Conservation (phyloP, 495 filamentous ascomycete genomes). For the Evernia prunastri region DNA sequence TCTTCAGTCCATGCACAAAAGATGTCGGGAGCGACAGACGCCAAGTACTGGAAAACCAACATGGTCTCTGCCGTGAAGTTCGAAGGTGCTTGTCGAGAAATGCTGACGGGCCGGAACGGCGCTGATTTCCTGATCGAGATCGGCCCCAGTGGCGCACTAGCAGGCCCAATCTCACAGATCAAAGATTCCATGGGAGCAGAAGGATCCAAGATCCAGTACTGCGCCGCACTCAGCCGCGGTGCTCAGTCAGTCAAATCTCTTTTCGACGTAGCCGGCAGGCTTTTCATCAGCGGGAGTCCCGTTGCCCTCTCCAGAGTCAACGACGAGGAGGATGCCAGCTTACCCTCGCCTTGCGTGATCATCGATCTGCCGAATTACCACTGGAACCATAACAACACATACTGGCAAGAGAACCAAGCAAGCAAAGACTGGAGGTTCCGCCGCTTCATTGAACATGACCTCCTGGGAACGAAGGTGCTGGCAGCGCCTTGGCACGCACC, state of each 20-base stretch:
- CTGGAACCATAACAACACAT: constrained; percentile 29
- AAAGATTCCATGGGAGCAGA: constrained; percentile 5
- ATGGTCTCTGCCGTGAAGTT: constrained; percentile 33
- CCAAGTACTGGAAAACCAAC: constrained; percentile 34
- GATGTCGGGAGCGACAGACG: neutral
- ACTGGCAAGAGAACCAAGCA: constrained; percentile 39
- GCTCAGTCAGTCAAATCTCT: neutral
- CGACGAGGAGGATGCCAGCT: neutral
- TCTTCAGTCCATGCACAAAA: constrained; percentile 35
- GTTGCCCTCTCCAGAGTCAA: constrained; percentile 19
- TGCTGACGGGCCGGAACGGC: constrained; percentile 5
- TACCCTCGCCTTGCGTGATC: constrained; percentile 6
- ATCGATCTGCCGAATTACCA: constrained; percentile 29
- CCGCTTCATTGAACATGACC: too few species aligned
- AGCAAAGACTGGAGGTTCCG: too few species aligned
- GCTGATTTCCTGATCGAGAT: constrained; percentile 30
- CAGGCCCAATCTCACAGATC: constrained; percentile 31
- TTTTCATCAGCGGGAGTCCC: constrained; percentile 18
- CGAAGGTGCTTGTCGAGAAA: constrained; percentile 24
- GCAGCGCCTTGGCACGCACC: too few species aligned
- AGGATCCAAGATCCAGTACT: constrained; percentile 8
- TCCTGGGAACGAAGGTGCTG: too few species aligned
- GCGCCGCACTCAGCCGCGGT: constrained; percentile 6
- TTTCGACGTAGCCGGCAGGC: constrained; percentile 9
- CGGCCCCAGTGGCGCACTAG: constrained; percentile 31